Percentiles rank a stretch among this genome's conserved stretches.
These are phyloP conservation scores for Candida stauntonica DNA, from an alignment of 805 yeast genomes.

Conservation along the genomic window DNA sequence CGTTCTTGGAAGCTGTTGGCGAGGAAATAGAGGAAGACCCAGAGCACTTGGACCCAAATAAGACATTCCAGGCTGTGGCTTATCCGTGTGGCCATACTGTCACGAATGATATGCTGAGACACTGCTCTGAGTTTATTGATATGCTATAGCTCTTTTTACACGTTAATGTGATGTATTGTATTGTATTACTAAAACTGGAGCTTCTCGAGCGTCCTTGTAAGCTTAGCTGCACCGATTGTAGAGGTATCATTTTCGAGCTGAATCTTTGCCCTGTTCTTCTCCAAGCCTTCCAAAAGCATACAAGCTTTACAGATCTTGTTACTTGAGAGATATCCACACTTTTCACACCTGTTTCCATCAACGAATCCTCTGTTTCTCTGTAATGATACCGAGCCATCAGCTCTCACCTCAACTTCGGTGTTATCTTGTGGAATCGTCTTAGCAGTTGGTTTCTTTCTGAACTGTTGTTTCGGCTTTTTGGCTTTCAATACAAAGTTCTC, in stretches of 20 bases:
- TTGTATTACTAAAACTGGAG: constrained; percentile 59
- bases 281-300: constrained; percentile 77
- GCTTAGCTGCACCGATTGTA: constrained; percentile 59
- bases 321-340: constrained; percentile 89
- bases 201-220: constrained; percentile 57
- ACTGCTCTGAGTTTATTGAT: background rate
- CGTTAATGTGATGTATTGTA: too few species aligned
- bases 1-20: constrained; percentile 12
- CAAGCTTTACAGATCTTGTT: constrained; percentile 93
- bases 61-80: constrained; percentile 13
- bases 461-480: constrained; percentile 42
- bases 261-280: constrained; percentile 66
- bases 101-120: constrained; percentile 11
- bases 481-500: constrained; percentile 71
- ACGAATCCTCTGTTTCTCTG: constrained; percentile 31
- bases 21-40: background rate
- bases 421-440: constrained; percentile 6
- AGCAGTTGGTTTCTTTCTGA: constrained; percentile 12
- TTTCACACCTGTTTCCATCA: constrained; percentile 76
- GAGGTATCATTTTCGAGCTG: constrained; percentile 47
- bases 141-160: too few species aligned
- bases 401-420: constrained; percentile 45
- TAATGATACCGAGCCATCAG: constrained; percentile 60
- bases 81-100: constrained; percentile 20
- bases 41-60: constrained; percentile 1